Percentiles rank a stretch among this genome's conserved stretches.
These are phyloP conservation scores for Leccinum subrobustum DNA, from an alignment of 1,284 basidiomycete species.

Conservation along the genomic window DNA sequence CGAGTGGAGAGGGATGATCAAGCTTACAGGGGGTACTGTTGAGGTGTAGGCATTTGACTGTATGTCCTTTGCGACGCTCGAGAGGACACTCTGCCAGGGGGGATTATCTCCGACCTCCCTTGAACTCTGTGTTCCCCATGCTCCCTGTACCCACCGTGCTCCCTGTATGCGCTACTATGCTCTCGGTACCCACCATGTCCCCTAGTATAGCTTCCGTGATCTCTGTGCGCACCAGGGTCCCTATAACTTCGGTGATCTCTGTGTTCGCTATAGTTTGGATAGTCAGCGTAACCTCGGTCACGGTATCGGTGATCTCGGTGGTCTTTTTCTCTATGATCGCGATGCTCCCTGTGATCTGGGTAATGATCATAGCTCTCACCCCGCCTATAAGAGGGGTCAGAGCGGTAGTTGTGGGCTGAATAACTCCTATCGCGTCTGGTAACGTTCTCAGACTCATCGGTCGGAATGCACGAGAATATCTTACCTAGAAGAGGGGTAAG, in stretches of 20 bases:
- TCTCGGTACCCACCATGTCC: constrained; percentile 14
- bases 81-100: constrained; percentile 28
- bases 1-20: neutral
- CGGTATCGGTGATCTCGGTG: constrained; percentile 26
- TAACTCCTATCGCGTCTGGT: constrained; percentile 29
- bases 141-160: constrained; percentile 21
- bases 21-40: constrained; percentile 24
- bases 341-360: constrained; percentile 25
- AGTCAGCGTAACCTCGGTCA: constrained; percentile 22
- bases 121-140: constrained; percentile 22
- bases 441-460: constrained; percentile 7
- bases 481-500: constrained; percentile 27
- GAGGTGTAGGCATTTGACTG: constrained; percentile 19
- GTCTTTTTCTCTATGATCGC: constrained; percentile 21
- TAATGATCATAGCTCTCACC: constrained; percentile 19
- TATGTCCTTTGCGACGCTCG: constrained; percentile 32
- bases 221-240: constrained; percentile 14
- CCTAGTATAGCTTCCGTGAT: constrained; percentile 10
- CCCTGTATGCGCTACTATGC: constrained; percentile 17
- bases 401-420: constrained; percentile 23
- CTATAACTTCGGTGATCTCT: constrained; percentile 19
- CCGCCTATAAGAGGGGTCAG: constrained; percentile 27
- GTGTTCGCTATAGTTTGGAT: constrained; percentile 21
- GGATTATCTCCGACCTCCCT: constrained; percentile 17
- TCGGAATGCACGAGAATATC: constrained; percentile 2